Base-by-base conservation (phyloP, 306 rosid species). In the Glycine latifolia region DNA sequence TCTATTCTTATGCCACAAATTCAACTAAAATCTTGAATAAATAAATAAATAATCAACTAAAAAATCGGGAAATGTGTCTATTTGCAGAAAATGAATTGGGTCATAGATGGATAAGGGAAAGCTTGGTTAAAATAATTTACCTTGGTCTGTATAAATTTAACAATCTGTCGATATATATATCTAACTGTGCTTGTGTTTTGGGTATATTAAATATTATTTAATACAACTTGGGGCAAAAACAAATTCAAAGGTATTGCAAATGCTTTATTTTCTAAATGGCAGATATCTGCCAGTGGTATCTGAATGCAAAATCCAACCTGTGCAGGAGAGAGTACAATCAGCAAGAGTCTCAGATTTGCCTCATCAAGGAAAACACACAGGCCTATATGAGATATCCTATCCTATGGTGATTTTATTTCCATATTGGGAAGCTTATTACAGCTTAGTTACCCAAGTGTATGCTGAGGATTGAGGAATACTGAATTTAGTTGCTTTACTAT, bases 251-350 rank as follows among this genome's bases (percentile, higher is more conserved):
- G 15, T 3, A 10, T 11, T 17, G 54, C 14, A 68, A 67, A 26
- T 26, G 31, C 31, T 26, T 26, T 26, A 1, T 26, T 26, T 26
- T 26, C 31, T 26, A 26, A 26, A 68, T 68, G 41, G 14, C 49
- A 56, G 46, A 37, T 67, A 49, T 62, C 9, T 16, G 56, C 3
- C 41, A 69, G 74, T 46, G 55, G 15, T 17, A 48, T 49, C 44
- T 26, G 20, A 6, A 48, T 26, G 17, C 60, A 71, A 48, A n/a
- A 43, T 15, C 72, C 47, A 65, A 41, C 7, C 72, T 9, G 65
- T 53, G 63, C 48, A 65, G 65, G 15, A 65, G 41, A 83, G 72
- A 63, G 81, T 72, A 48, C 72, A 73, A 63, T 43, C 4, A 60
- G 37, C 41, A n/a, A 10, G 82, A 31, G 72, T 31, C 16, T 58